These are phyloP conservation scores for Alternaria sp. DNA, from an alignment of 2,329 filamentous ascomycete species.

Conservation along the genomic window DNA sequence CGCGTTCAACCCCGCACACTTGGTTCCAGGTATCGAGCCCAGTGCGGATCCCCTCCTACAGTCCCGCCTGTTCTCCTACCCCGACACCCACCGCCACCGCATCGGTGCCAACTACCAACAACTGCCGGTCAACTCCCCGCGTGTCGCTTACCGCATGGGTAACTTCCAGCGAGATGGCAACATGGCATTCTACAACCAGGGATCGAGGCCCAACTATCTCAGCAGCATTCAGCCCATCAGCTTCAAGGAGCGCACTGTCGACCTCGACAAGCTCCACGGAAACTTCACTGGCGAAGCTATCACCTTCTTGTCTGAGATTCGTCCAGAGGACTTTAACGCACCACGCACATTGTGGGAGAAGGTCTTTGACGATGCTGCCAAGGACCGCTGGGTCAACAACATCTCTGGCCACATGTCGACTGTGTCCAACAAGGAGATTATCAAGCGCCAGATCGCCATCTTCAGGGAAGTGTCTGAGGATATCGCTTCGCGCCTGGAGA, in stretches of 20 bases:
- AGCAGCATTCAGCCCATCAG: conserved; percentile 59
- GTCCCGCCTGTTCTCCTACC: conserved; percentile 73
- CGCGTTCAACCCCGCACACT: conserved; percentile 71
- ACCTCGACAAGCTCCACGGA: conserved; percentile 59
- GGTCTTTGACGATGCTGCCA: conserved; percentile 65
- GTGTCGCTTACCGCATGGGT: conserved; percentile 62
- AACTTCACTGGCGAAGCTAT: conserved; percentile 58
- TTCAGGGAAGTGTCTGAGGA: conserved; percentile 68
- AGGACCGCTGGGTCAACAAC: conserved; percentile 65
- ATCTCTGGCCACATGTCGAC: conserved; percentile 67
- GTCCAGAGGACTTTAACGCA: conserved; percentile 62
- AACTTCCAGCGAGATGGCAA: conserved; percentile 76
- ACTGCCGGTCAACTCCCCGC: conserved; percentile 60
- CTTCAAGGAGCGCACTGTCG: conserved; percentile 55
- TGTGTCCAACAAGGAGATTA: conserved; percentile 64
- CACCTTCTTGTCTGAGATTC: conserved; percentile 60
- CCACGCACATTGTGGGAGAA: conserved; percentile 66
- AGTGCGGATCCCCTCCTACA: conserved; percentile 75
- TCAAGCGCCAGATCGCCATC: conserved; percentile 70
- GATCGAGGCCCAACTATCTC: conserved; percentile 64
- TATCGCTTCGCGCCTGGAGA: conserved; percentile 64
- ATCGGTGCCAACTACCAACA: conserved; percentile 66
- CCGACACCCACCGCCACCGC: conserved; percentile 67
- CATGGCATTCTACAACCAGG: conserved; percentile 73
- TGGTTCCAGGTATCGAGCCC: conserved; percentile 71